Evolutionary conservation across 345 rosid species (phyloP), one percentile per base, ranked within the genome.

Genomic region (Camelina hispida): DNA sequence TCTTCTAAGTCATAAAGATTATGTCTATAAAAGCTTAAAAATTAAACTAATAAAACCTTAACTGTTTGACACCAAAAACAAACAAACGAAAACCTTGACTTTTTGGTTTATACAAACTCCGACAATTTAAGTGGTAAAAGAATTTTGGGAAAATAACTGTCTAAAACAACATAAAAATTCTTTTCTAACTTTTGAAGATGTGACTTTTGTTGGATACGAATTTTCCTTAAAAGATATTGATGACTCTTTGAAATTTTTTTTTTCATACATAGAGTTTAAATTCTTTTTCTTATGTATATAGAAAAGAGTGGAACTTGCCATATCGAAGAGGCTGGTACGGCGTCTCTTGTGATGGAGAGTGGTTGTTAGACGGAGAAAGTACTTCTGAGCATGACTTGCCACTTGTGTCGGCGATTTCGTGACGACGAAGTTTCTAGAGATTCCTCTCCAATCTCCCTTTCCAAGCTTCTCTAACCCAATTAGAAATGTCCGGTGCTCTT

Each of bases 321-420:
- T 90, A 61, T 88, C 93, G 32, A 90, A 90, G 68, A 90, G 81
- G 62, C 96, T 90, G 34, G 93, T 85, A 66, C 93, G 76, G 20
- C 96, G 93, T 62, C 93, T 89, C 43, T 89, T 76, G 54, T 88
- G 85, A 53, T 82, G 85, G 59, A 83, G 87, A 68, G 83, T 86
- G 57, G 72, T 71, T 72, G 59, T 77, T 43, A 86, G 87, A 35
- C 96, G 85, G 79, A 90, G 91, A 43, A 88, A 90, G 60, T 88
- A 83, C 67, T 90, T 90, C 63, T 90, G 96, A 67, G 96, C 96
- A 79, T 90, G 96, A 64, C 96, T 90, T 53, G 96, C 96, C 37
- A 89, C 96, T 76, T 89, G 96, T 1, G 96, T 87, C 6, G 96
- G 93, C 12, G 96, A 86, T 67, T 91, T 86, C 2, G 93, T 87